These are phyloP conservation scores for Tricharina praecox DNA, from an alignment of 495 filamentous ascomycete genomes.

Conservation along the genomic window DNA sequence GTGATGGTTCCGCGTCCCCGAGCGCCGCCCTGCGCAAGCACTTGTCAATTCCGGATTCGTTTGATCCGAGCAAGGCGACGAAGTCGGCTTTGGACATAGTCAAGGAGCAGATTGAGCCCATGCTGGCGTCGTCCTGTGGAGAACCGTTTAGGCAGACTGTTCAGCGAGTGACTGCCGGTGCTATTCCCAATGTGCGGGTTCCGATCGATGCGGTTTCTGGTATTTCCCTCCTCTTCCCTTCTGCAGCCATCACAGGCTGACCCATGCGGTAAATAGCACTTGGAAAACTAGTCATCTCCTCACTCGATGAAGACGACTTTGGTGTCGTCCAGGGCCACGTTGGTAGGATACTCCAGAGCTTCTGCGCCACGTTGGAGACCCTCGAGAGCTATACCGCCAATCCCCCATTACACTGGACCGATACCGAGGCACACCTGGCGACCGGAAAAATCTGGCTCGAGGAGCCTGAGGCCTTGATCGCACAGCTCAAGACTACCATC, in stretches of 20 bases:
- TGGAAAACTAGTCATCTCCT: conserved; percentile 48
- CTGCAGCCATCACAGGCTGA: not conserved
- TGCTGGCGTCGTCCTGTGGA: conserved; percentile 43
- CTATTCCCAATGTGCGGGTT: conserved; percentile 21
- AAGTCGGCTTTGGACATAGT: not conserved
- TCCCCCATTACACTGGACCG: conserved; percentile 64
- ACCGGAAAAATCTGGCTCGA: conserved; percentile 25
- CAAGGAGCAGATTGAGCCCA: conserved; percentile 11
- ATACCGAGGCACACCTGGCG: conserved; percentile 36
- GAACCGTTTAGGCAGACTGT: conserved; percentile 55
- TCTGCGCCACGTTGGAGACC: conserved; percentile 46
- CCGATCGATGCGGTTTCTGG: conserved; percentile 20
- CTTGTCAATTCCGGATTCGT: not conserved
- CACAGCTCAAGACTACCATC: conserved; percentile 22
- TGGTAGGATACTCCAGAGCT: conserved; percentile 49
- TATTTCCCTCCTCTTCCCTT: not conserved
- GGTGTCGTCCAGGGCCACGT: conserved; percentile 73
- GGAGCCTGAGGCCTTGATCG: conserved; percentile 30
- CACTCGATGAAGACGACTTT: conserved; percentile 66
- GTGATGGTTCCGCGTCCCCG: conserved; percentile 7
- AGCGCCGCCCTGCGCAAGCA: not conserved
- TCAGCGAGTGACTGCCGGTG: conserved; percentile 17
- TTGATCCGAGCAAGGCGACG: not conserved
- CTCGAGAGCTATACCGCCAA: conserved; percentile 49
- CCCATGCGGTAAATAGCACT: conserved; percentile 37